A percentile compares a stretch with the other conserved stretches of the same genome.
Conservation (phyloP, 805 yeast genomes). For the Metschnikowia noctiluminum region DNA sequence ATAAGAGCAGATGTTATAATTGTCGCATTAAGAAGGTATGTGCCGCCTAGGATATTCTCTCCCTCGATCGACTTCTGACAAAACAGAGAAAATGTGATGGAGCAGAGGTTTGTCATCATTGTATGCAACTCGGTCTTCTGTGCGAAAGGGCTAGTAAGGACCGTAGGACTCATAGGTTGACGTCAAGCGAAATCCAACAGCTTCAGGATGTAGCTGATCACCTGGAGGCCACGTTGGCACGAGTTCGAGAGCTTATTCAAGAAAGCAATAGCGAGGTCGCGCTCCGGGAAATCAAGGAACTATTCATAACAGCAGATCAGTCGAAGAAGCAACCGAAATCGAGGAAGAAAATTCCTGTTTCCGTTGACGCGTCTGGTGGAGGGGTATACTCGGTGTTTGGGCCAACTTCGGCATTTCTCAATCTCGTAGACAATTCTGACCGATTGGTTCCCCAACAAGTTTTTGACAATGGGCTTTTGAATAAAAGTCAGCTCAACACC, state of each 20-base stretch:
- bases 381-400: conserved; percentile 19
- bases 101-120: conserved; percentile 11
- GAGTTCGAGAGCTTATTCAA: conserved; percentile 7
- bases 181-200: conserved; percentile 7
- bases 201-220: conserved; percentile 6
- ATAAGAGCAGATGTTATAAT: conserved; percentile 10
- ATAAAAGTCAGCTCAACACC: conserved; percentile 9
- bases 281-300: conserved; percentile 2
- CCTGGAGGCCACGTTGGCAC: conserved; percentile 9
- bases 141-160: conserved; percentile 14
- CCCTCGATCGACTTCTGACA: not conserved
- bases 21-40: conserved; percentile 17
- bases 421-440: conserved; percentile 12
- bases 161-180: conserved; percentile 10
- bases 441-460: conserved; percentile 6
- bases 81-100: conserved; percentile 15
- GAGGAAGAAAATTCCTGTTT: conserved; percentile 13
- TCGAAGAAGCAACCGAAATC: conserved; percentile 1
- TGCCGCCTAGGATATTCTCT: not conserved
- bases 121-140: conserved; percentile 4
- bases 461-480: conserved; percentile 8
- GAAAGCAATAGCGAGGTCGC: not conserved
- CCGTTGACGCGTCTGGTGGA: conserved; percentile 16
- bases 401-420: conserved; percentile 19
- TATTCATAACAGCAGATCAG: not conserved